Conservation (phyloP, 805 yeast genomes). For the Dipodascus geniculatus region DNA sequence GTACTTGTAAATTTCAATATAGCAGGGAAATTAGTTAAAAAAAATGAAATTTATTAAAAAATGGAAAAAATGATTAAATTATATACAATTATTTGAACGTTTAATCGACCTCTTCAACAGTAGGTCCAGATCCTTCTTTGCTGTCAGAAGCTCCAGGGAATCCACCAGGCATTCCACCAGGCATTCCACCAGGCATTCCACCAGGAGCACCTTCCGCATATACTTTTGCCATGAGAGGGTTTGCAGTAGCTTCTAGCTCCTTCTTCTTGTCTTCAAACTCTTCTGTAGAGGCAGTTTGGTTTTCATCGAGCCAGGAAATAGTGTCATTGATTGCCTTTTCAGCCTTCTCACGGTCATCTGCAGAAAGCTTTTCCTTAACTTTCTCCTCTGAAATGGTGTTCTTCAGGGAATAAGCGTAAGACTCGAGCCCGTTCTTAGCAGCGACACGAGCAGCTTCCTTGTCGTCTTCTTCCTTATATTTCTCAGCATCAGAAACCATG, state of each 20-base stretch:
- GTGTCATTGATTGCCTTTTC: conserved; percentile 98
- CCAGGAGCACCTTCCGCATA: conserved; percentile 79
- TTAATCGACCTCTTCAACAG: conserved; percentile 35
- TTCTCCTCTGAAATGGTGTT: conserved; percentile 96
- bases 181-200: conserved; percentile 47
- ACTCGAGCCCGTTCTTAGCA: conserved; percentile 98
- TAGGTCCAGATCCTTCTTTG: conserved; percentile 41
- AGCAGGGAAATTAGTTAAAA: neutral
- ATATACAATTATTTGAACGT: neutral
- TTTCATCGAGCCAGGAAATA: conserved; percentile 89
- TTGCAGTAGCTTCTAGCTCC: conserved; percentile 85
- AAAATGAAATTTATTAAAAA: neutral
- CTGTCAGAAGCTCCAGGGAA: conserved; percentile 21
- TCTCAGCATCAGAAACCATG: conserved; percentile 98
- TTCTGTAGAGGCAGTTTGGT: conserved; percentile 82
- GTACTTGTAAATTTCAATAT: neutral
- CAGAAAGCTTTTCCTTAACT: conserved; percentile 93
- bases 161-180: conserved; percentile 28
- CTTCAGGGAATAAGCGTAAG: conserved; percentile 93
- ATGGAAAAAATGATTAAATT: neutral
- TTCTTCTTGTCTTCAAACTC: conserved; percentile 85
- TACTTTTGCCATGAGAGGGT: conserved; percentile 92
- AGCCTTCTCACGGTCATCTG: conserved; percentile 92
- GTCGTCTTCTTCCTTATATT: conserved; percentile 97
- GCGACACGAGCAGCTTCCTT: conserved; percentile 99